phyloP scores from a whole-genome alignment of 345 rosid species.

The Limnanthes douglasii region DNA sequence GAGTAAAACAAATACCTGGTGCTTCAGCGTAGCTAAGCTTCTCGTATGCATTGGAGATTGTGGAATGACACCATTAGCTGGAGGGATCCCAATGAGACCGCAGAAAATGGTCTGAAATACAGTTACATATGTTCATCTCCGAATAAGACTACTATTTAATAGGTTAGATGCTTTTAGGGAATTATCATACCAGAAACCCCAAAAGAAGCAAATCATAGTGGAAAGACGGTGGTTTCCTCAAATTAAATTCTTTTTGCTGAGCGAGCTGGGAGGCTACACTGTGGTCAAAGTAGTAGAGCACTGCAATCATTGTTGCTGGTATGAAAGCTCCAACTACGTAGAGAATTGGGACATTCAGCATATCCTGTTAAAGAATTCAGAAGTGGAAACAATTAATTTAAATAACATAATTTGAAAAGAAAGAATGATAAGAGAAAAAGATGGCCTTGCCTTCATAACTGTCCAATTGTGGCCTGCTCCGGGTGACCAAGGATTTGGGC shows the following conservation, averaged over 20 bases:
- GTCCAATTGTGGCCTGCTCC: conserved; percentile 89
- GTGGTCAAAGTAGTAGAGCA: conserved; percentile 91
- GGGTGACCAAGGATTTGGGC: conserved; percentile 95
- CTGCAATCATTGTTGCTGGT: conserved; percentile 92
- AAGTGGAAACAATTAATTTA: background rate
- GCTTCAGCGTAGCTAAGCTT: conserved; percentile 70
- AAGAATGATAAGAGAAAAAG: conserved; percentile 1
- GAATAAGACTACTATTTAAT: background rate
- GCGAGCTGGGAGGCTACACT: conserved; percentile 94
- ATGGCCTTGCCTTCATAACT: conserved; percentile 44
- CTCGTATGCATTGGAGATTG: conserved; percentile 84
- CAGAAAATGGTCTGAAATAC: conserved; percentile 44
- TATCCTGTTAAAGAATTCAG: conserved; percentile 35
- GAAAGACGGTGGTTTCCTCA: conserved; percentile 73
- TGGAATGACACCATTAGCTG: conserved; percentile 76
- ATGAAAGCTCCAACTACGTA: conserved; percentile 76
- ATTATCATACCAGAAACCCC: conserved; percentile 53
- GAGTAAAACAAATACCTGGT: conserved; percentile 31
- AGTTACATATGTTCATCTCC: background rate
- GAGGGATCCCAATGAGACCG: conserved; percentile 71
- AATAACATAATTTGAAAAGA: conserved; percentile 1
- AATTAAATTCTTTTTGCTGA: conserved; percentile 83
- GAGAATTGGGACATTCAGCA: conserved; percentile 65
- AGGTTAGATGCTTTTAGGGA: conserved; percentile 1
- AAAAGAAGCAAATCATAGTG: conserved; percentile 87